A percentile compares a stretch with the other conserved stretches of the same genome.
These are phyloP conservation scores for Pythium plurisporium DNA, from an alignment of 352 stramenopile genomes.

Conservation along the genomic window DNA sequence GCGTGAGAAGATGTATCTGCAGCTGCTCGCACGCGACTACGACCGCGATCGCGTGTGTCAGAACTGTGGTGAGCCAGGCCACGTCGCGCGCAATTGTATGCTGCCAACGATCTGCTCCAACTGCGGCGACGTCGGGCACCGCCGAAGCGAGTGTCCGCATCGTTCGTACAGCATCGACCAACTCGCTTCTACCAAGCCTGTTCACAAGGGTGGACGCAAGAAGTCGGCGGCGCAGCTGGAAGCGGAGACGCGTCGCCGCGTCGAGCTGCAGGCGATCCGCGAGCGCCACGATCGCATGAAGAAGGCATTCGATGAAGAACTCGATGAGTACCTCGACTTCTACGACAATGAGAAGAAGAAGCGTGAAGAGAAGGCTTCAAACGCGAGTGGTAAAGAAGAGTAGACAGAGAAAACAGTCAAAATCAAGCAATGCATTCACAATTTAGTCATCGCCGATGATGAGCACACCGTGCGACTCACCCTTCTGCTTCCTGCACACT, in stretches of 20 bases:
- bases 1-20: conserved; percentile 59
- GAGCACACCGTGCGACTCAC: neutral
- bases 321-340: conserved; percentile 54
- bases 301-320: conserved; percentile 51
- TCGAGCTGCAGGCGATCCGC: conserved; percentile 28
- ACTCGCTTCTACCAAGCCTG: conserved; percentile 19
- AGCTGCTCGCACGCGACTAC: conserved; percentile 47
- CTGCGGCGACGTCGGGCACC: conserved; percentile 69
- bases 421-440: too few relatives aligned
- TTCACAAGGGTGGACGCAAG: conserved; percentile 3
- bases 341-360: conserved; percentile 12
- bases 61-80: conserved; percentile 74
- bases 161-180: conserved; percentile 28
- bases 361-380: conserved; percentile 21
- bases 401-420: too few relatives aligned
- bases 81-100: conserved; percentile 64
- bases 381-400: too few relatives aligned
- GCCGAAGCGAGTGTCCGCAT: conserved; percentile 42
- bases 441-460: neutral
- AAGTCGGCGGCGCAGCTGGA: conserved; percentile 15
- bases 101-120: conserved; percentile 74
- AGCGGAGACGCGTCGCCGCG: conserved; percentile 17
- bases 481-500: conserved; percentile 9
- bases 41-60: conserved; percentile 62
- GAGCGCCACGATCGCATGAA: conserved; percentile 50